Conservation (phyloP, 73 alveolate genomes). For the Paramecium sexaurelia region DNA sequence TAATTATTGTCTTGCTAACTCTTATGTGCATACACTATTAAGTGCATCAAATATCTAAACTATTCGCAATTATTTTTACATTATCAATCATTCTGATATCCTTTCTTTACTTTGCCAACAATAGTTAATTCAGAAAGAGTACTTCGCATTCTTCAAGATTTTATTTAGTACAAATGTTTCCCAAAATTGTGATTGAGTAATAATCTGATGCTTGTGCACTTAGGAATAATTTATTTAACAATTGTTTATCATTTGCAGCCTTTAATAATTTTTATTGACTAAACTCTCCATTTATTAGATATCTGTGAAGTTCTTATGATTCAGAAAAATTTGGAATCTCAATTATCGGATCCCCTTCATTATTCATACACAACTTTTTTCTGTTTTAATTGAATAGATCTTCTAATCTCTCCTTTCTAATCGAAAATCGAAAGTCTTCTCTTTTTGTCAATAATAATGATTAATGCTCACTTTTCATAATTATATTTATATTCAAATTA, state of each 20-base stretch:
- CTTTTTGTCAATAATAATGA: not conserved
- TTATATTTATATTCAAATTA: conserved; percentile 24
- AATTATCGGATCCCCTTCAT: not conserved
- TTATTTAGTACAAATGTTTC: not conserved
- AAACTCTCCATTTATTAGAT: not conserved
- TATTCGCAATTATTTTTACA: not conserved
- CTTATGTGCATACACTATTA: not conserved
- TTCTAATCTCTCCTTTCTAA: conserved; percentile 9
- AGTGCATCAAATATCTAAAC: not conserved
- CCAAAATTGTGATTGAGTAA: not conserved
- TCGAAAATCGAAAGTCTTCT: not conserved
- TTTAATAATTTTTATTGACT: not conserved
- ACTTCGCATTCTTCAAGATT: not conserved
- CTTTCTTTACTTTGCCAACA: not conserved
- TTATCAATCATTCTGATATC: not conserved
- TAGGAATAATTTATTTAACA: not conserved
- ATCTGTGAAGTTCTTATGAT: conserved; percentile 3
- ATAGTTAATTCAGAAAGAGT: not conserved
- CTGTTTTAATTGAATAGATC: not conserved
- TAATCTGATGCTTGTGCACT: not conserved
- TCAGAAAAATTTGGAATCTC: conserved; percentile 10
- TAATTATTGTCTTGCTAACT: not conserved
- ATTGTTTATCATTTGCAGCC: not conserved
- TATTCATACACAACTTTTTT: not conserved
- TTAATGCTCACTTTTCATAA: not conserved